Evolutionary conservation across 2,329 filamentous ascomycete species (phyloP).

Genomic region (Pestalotiopsis sp.): DNA sequence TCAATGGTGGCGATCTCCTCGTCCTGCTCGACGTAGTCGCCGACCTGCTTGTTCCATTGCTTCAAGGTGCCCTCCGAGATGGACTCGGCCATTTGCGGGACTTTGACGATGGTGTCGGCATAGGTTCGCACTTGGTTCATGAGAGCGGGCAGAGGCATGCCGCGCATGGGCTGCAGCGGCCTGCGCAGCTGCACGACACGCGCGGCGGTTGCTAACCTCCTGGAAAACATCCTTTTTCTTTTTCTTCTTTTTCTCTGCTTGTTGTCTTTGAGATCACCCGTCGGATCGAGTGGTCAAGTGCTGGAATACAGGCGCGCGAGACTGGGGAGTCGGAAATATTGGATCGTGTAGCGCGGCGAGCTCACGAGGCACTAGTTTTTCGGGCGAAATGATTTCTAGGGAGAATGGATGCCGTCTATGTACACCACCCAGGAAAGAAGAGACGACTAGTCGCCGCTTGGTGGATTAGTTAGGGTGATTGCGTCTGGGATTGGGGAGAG

Average conservation of each 20-base stretch:
- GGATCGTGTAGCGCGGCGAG: not conserved
- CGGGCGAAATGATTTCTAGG: not conserved
- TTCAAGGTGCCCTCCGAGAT: constrained; percentile 97
- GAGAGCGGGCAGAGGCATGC: constrained; percentile 49
- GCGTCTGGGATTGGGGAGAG: not conserved
- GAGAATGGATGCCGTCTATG: constrained; percentile 5
- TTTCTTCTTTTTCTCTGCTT: not conserved
- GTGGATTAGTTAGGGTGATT: not conserved
- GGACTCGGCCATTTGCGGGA: constrained; percentile 97
- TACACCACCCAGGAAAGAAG: not conserved
- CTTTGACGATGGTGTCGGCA: constrained; percentile 87
- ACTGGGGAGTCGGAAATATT: constrained; percentile 18
- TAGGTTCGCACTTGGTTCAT: constrained; percentile 63
- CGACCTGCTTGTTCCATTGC: constrained; percentile 89
- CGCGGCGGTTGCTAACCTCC: constrained; percentile 40
- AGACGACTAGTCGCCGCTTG: not conserved
- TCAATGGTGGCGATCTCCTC: constrained; percentile 99
- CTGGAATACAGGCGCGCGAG: not conserved
- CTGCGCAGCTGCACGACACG: constrained; percentile 39
- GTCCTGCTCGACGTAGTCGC: constrained; percentile 92
- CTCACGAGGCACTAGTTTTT: not conserved
- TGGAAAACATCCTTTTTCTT: constrained; percentile 31
- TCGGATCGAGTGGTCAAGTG: not conserved
- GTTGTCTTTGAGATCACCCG: not conserved
- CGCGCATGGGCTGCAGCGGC: constrained; percentile 44